These are phyloP conservation scores for Aspergillus piperis DNA, from an alignment of 2,329 filamentous ascomycete species.

Conservation along the genomic window DNA sequence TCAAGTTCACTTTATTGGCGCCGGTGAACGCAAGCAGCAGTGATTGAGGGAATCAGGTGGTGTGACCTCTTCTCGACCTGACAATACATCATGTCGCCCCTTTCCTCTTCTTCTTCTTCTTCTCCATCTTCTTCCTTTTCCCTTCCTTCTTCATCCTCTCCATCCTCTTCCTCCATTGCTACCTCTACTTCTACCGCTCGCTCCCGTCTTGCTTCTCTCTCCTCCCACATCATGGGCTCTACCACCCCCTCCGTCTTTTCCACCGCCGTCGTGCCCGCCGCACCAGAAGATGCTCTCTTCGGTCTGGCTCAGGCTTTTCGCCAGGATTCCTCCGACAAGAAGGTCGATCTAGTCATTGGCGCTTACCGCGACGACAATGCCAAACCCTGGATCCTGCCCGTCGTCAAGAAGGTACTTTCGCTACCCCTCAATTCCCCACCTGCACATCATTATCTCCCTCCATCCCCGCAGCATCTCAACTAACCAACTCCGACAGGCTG, in stretches of 20 bases:
- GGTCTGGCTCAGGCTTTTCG: slow-evolving; percentile 86
- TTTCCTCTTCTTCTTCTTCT: slow-evolving; percentile 13
- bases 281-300: slow-evolving; percentile 93
- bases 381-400: slow-evolving; percentile 95
- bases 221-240: slow-evolving; percentile 66
- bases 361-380: slow-evolving; percentile 94
- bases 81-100: slow-evolving; percentile 25
- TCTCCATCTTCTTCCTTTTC: slow-evolving; percentile 11
- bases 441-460: not conserved
- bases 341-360: slow-evolving; percentile 93
- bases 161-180: slow-evolving; percentile 12
- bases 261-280: slow-evolving; percentile 76
- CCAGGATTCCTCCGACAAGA: slow-evolving; percentile 72
- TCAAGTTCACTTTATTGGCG: not conserved
- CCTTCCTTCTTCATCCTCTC: slow-evolving; percentile 16
- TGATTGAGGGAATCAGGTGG: slow-evolving; percentile 15
- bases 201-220: slow-evolving; percentile 37
- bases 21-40: slow-evolving; percentile 42
- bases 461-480: slow-evolving; percentile 6
- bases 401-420: slow-evolving; percentile 80
- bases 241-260: slow-evolving; percentile 68
- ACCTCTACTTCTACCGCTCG: slow-evolving; percentile 21
- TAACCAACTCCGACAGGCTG: slow-evolving; percentile 63
- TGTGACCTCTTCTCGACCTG: slow-evolving; percentile 22
- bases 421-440: not conserved